Conservation (phyloP, 108 stramenopile genomes). For the Conticribra weissflogii region DNA sequence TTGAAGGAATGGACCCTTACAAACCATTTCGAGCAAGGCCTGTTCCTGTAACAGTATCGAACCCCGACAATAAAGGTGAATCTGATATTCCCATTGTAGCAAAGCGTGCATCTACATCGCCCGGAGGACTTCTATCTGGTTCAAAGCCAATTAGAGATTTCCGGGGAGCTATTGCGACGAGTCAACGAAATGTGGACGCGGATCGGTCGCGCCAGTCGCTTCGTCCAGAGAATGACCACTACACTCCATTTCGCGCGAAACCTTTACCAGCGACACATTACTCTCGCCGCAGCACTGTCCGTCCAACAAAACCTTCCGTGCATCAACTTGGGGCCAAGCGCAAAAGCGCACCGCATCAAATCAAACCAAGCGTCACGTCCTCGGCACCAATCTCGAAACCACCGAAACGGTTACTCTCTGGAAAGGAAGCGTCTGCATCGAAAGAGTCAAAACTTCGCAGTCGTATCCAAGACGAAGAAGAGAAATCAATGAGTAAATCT, state of each 20-base stretch:
- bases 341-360: slow-evolving; percentile 18
- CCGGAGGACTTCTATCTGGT: neutral
- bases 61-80: neutral
- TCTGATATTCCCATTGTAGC: neutral
- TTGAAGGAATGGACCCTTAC: slow-evolving; percentile 19
- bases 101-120: neutral
- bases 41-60: slow-evolving; percentile 17
- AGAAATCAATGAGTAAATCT: slow-evolving; percentile 23
- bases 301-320: neutral
- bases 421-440: slow-evolving; percentile 35
- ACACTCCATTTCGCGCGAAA: slow-evolving; percentile 11
- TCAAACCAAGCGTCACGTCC: slow-evolving; percentile 19
- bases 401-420: slow-evolving; percentile 36
- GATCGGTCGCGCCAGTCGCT: slow-evolving; percentile 9
- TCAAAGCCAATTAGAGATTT: neutral
- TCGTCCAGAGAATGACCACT: slow-evolving; percentile 10
- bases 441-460: slow-evolving; percentile 32
- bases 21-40: slow-evolving; percentile 44
- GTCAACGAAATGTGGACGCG: neutral
- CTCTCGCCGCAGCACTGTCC: neutral
- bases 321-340: slow-evolving; percentile 33
- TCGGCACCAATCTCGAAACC: slow-evolving; percentile 36
- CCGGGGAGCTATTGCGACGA: neutral
- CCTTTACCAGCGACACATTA: slow-evolving; percentile 3
- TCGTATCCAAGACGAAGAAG: slow-evolving; percentile 32